Conservation (phyloP, 768 basidiomycete species). For the Tylopilus vinaceipallidus region DNA sequence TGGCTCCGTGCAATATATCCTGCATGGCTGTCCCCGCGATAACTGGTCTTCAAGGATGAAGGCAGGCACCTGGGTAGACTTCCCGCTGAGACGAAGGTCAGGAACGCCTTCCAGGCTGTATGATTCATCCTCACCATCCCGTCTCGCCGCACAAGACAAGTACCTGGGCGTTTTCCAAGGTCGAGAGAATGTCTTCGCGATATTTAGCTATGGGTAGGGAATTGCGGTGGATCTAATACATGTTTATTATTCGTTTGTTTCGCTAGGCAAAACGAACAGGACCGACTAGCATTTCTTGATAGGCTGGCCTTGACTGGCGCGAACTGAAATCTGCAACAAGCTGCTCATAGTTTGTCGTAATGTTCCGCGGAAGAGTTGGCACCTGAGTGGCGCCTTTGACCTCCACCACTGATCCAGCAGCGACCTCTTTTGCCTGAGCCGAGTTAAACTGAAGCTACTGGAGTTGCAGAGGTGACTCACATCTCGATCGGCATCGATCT, state of each 20-base stretch:
- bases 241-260: not conserved
- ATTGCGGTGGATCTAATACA: constrained; percentile 64
- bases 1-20: constrained; percentile 93
- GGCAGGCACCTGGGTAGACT: constrained; percentile 93
- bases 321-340: constrained; percentile 56
- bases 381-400: constrained; percentile 14
- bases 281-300: constrained; percentile 88
- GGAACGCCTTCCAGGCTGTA: constrained; percentile 25
- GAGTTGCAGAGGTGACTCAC: constrained; percentile 33
- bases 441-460: constrained; percentile 1
- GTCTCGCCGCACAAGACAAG: constrained; percentile 86
- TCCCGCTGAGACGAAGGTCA: constrained; percentile 57
- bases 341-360: constrained; percentile 40
- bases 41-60: constrained; percentile 93
- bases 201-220: constrained; percentile 84
- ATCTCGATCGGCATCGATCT: constrained; percentile 42
- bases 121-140: constrained; percentile 57
- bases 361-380: constrained; percentile 8
- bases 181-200: constrained; percentile 66
- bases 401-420: constrained; percentile 20
- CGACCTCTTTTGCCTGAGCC: constrained; percentile 16
- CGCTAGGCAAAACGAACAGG: not conserved
- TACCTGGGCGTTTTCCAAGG: constrained; percentile 73
- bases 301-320: constrained; percentile 61
- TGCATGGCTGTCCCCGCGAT: constrained; percentile 76